These are phyloP conservation scores for Amphicarpaea edgeworthii DNA, from an alignment of 306 rosid genomes.

Conservation along the genomic window DNA sequence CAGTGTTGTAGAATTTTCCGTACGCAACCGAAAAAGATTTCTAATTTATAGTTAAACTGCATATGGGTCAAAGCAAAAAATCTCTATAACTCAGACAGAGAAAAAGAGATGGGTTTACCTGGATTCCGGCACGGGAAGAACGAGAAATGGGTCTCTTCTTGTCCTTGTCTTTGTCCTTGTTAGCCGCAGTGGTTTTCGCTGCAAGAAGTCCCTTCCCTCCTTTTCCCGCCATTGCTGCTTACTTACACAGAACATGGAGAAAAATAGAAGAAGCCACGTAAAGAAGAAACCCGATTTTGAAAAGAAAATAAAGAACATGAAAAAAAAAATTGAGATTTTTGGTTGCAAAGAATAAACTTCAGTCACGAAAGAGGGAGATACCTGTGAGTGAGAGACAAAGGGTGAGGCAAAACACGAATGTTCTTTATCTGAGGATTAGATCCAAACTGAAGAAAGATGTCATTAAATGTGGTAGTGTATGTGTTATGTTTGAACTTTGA, in stretches of 20 bases:
- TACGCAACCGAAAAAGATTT: not conserved
- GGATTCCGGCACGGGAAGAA: slow-evolving; percentile 96
- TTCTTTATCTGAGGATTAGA: not conserved
- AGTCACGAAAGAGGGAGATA: not conserved
- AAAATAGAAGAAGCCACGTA: too few species aligned
- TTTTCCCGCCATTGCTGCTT: slow-evolving; percentile 82
- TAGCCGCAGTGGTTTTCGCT: slow-evolving; percentile 85
- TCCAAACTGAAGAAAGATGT: not conserved
- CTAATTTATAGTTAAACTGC: not conserved
- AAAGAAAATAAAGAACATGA: not conserved
- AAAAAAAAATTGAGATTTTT: too few species aligned
- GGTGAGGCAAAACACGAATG: not conserved
- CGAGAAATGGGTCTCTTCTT: slow-evolving; percentile 93
- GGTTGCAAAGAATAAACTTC: not conserved
- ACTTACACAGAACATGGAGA: slow-evolving; percentile 23
- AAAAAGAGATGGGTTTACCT: slow-evolving; percentile 40
- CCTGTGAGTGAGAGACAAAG: not conserved
- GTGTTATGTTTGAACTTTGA: slow-evolving; percentile 17
- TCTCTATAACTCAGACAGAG: too few species aligned
- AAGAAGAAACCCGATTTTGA: not conserved
- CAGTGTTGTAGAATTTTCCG: not conserved
- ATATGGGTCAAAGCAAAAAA: too few species aligned
- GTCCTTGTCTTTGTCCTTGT: slow-evolving; percentile 86
- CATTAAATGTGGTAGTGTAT: slow-evolving; percentile 41
- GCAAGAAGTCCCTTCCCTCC: slow-evolving; percentile 98